Base-by-base conservation (phyloP, 164 flowering plant species). In the Paratinospora sagittata region DNA sequence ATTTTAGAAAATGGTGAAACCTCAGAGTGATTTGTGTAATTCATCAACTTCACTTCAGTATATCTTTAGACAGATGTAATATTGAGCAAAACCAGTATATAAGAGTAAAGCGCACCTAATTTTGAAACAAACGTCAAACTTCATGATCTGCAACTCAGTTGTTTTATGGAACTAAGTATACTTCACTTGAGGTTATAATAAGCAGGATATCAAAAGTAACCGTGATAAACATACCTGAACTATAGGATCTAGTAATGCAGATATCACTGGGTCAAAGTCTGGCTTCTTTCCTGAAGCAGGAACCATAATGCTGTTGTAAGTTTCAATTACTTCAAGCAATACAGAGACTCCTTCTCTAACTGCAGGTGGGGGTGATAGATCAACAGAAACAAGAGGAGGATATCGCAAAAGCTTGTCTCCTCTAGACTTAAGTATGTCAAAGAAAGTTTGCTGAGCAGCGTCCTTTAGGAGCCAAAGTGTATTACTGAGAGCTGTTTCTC, bases 331-430 rank as follows among this genome's bases (percentile, higher is more conserved):
- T 83, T 95, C 99, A 70, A 91, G 89, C 79, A 91, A 76, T 65
- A 91, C 70, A 57, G 94, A 84, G 26, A 91, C 88, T 75, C 90
- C 99, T 82, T 95, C 99, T 70, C 89, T 82, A 12, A 95, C 88
- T 68, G 97, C 96, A 27, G 84, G 81, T 57, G 98, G 99, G 19
- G 99, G 98, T 65, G 97, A 91, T 62, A 95, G 94, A 82, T 95
- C 99, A 77, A 87, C 92, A 63, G 98, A 83, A 73, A 95, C 96
- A 76, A 88, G 87, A 23, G 97, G 90, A 74, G 98, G 98, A 74
- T 91, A 95, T 17, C 96, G 84, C 41, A 92, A 80, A 74, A 92
- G 93, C 83, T 91, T 95, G 81, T 95, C 99, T 69, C 98, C 99
- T 70, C 97, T 82, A 73, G 83, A 80, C 82, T 90, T 92, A 65